Base-by-base conservation (phyloP, 2,329 filamentous ascomycete species). In the Pezicula radicicola region DNA sequence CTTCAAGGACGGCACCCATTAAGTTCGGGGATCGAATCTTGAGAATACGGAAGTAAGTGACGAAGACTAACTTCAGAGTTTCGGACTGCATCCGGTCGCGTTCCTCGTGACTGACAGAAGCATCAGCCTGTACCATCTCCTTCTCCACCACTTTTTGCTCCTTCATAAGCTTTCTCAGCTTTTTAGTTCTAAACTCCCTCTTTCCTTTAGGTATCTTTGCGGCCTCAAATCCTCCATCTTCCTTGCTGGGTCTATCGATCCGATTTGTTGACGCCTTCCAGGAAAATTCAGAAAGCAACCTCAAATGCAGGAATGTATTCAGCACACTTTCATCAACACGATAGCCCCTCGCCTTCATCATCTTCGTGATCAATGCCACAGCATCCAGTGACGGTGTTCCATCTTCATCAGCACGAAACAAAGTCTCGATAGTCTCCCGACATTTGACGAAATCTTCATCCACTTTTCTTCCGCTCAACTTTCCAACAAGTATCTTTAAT, bases 1-100 rank as follows among this genome's bases (percentile, higher is more conserved):
- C 94, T 74, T 97, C 94, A 5, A 99, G 80, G 0, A 97, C 92
- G 13, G 93, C 92, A n/a, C 94, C 94, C 90, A 97, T 97, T 16
- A 99, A 81, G 59, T 88, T 84, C 13, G 90, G 86, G 21, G 84
- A 80, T 25, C 91, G 84, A 49, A 85, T 78, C 74, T 97, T 97
- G 41, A 99, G 75, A 50, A 97, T 93, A 48, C 92, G 87, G 71
- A 99, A 97, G 74, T 99, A 99, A 2, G 86, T 88, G 15, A 89
- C 89, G 67, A 99, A 99, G 10, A 99, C 94, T 53, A 97, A 79
- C 73, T 97, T 99, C 48, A 99, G 74, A 2, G 92, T 97, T 71
- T 99, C 95, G 5, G 91, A 88, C 70, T 99, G 94, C 80, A 96
- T 94, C 61, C 87, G 84, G 65, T 97, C 94, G 48, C 90, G 84